Evolutionary conservation across 768 basidiomycete genomes (phyloP).

Genomic region (Pholiota microspora): DNA sequence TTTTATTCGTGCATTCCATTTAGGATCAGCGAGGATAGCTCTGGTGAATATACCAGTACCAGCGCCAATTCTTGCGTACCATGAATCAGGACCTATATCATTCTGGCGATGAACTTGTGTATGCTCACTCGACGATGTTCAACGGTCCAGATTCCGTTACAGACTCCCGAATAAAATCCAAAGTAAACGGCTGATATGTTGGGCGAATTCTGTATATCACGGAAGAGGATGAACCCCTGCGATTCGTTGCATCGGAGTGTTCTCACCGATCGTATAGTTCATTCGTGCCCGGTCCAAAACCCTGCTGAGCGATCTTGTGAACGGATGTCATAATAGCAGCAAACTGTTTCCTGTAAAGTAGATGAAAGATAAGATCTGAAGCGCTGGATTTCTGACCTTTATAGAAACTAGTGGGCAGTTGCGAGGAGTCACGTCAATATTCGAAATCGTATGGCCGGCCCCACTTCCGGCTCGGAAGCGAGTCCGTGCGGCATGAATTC

Average conservation of each 20-base stretch:
- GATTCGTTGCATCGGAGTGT: not conserved
- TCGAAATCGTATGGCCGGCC: not conserved
- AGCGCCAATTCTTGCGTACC: conserved; percentile 61
- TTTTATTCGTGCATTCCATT: conserved; percentile 48
- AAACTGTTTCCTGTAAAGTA: no score
- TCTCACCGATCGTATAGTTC: conserved; percentile 73
- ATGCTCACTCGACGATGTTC: conserved; percentile 69
- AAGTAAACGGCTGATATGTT: conserved; percentile 67
- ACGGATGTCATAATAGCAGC: conserved; percentile 25
- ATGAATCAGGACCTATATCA: conserved; percentile 1
- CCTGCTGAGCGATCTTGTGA: conserved; percentile 64
- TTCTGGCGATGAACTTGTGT: not conserved
- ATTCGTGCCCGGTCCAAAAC: conserved; percentile 81
- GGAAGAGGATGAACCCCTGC: not conserved
- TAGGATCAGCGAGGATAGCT: conserved; percentile 65
- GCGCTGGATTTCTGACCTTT: no score
- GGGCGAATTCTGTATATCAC: conserved; percentile 64
- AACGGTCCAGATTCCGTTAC: conserved; percentile 38
- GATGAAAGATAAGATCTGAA: no score
- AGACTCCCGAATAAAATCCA: conserved; percentile 57
- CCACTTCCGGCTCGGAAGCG: not conserved
- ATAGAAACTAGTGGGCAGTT: not conserved
- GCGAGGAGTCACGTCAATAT: not conserved
- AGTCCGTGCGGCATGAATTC: no score
- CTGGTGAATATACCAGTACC: conserved; percentile 92